phyloP scores from a whole-genome alignment of 139 green algal genomes.

The Penium margaritaceum region DNA sequence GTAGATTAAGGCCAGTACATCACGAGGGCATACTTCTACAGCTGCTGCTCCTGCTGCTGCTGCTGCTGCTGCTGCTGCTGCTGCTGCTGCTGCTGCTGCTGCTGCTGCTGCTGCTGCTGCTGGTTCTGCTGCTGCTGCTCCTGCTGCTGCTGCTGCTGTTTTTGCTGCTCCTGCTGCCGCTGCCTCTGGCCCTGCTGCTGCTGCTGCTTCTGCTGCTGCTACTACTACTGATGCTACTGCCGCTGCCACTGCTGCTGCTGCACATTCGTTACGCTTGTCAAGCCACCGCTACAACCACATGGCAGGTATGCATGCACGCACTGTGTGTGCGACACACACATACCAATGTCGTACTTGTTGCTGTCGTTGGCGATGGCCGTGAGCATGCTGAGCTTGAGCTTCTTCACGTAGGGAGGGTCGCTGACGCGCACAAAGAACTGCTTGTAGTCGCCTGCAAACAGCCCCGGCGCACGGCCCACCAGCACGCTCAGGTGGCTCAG shows the following conservation, averaged over 20 bases:
- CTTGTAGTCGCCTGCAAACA: conserved; percentile 61
- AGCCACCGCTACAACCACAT: not conserved
- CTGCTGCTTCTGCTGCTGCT: not conserved
- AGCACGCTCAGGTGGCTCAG: conserved; percentile 81
- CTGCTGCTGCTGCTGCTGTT: not conserved
- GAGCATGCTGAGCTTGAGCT: conserved; percentile 87
- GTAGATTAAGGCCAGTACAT: too few relatives aligned
- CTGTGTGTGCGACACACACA: not conserved
- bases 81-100: too few relatives aligned
- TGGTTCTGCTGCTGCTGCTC: too few relatives aligned
- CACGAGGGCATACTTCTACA: too few relatives aligned
- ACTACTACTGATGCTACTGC: not conserved
- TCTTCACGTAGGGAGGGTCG: conserved; percentile 88
- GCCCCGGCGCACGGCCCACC: conserved; percentile 46
- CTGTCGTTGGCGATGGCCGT: conserved; percentile 64
- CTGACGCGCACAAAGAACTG: conserved; percentile 83
- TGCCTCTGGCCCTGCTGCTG: not conserved
- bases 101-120: too few relatives aligned
- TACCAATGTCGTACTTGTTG: conserved; percentile 84
- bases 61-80: too few relatives aligned
- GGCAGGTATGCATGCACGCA: not conserved
- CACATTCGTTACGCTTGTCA: too few relatives aligned
- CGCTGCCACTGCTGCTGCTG: not conserved
- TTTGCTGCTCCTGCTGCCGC: not conserved
- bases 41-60: too few relatives aligned